Percentiles rank a stretch among this genome's conserved stretches.
Conservation (phyloP, 2,329 filamentous ascomycete genomes). For the Didymella arachidicola region DNA sequence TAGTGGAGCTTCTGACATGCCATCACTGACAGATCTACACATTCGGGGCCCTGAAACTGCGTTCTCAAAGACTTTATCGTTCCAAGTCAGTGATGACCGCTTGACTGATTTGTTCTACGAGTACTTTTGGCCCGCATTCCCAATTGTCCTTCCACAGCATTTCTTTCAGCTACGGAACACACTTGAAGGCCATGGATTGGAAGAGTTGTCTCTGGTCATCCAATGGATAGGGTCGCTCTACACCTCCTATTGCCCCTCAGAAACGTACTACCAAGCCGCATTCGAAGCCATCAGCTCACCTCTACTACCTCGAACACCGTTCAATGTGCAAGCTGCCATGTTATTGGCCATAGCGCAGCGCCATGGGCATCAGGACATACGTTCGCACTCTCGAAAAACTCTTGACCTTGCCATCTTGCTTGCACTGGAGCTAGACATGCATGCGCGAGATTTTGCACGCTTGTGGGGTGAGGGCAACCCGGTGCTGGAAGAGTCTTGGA, state of each 20-base stretch:
- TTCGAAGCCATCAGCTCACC: constrained; percentile 30
- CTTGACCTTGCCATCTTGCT: constrained; percentile 72
- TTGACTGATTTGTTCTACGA: constrained; percentile 46
- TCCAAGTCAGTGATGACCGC: constrained; percentile 38
- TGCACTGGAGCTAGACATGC: constrained; percentile 79
- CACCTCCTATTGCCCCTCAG: constrained; percentile 43
- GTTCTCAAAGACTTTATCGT: constrained; percentile 21
- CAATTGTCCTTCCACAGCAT: constrained; percentile 60
- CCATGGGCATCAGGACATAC: constrained; percentile 69
- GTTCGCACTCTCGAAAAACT: constrained; percentile 70
- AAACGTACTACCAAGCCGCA: constrained; percentile 36
- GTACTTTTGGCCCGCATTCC: constrained; percentile 63
- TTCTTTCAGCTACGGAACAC: constrained; percentile 43
- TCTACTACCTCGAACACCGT: constrained; percentile 48
- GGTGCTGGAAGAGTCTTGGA: constrained; percentile 80
- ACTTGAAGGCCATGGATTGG: constrained; percentile 31
- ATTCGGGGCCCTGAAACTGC: constrained; percentile 9
- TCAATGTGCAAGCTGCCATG: constrained; percentile 77
- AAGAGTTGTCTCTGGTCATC: constrained; percentile 35
- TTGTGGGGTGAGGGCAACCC: constrained; percentile 69
- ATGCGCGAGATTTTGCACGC: constrained; percentile 72
- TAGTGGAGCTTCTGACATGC: constrained; percentile 1
- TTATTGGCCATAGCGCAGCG: constrained; percentile 79
- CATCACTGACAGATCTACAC: constrained; percentile 12
- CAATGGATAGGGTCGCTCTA: constrained; percentile 46